Conservation (phyloP, 768 basidiomycete species). For the Amanita rimosa region DNA sequence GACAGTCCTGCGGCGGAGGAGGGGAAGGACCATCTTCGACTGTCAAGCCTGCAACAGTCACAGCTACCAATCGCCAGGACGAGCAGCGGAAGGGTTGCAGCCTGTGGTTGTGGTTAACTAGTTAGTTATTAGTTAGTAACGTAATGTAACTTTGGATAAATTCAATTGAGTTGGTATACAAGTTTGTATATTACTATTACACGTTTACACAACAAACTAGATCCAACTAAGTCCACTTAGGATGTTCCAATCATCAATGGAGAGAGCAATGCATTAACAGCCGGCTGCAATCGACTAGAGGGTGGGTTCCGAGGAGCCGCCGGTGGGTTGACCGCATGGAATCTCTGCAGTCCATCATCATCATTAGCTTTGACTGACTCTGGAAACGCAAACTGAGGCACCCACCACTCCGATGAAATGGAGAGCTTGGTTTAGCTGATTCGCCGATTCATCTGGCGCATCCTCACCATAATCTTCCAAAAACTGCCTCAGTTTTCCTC, state of each 20-base stretch:
- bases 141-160: no score
- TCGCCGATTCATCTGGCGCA: background rate
- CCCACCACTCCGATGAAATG: background rate
- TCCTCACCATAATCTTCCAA: background rate
- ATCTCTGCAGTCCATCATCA: background rate
- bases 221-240: background rate
- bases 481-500: background rate
- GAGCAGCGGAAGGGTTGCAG: background rate
- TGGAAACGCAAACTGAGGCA: no score
- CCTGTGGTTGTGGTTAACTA: no score
- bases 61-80: conserved; percentile 1
- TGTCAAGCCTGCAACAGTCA: conserved; percentile 1
- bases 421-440: background rate
- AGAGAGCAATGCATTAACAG: background rate
- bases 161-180: no score
- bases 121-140: no score
- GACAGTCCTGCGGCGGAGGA: conserved; percentile 19
- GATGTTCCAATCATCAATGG: background rate
- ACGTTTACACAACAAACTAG: no score
- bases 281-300: background rate
- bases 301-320: background rate
- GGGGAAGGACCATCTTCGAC: conserved; percentile 9
- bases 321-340: background rate
- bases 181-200: no score
- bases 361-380: background rate